Base-by-base conservation (phyloP, 176 grass and related monocot genomes). In the Oryza officinalis region DNA sequence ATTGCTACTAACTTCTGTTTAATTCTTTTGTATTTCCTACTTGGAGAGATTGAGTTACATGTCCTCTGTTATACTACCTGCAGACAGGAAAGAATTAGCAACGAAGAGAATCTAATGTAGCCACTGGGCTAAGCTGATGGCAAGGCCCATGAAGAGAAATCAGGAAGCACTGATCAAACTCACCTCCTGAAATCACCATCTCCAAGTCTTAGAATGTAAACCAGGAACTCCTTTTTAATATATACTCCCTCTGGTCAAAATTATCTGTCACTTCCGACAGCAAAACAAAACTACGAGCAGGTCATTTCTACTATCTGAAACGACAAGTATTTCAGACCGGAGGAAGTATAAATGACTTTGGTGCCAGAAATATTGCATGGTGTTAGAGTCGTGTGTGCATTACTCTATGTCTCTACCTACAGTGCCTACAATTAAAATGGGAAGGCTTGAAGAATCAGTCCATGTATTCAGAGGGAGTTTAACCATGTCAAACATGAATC, bases 51-150 rank as follows among this genome's bases (percentile, higher is more conserved):
- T 52, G 57, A 18, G 14, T 77, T n/a, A 76, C 12, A 76, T 80
- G 13, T 65, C 25, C 27, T 76, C 37, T 27, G 32, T 69, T 65
- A 25, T 61, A 27, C 63, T 17, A 64, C 78, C 74, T 89, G 77
- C 85, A 97, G 89, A 89, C 85, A 65, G 85, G 80, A 50, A 91
- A 88, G 79, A 76, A 71, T 22, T 84, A 84, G 5, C 33, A 68
- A n/a, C 88, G 73, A 86, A 52, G 31, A 75, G 44, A 69, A 61
- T 63, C 63, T 65, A 10, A 67, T 13, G 31, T 41, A 77, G 72
- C 0, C 59, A 38, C 30, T 41, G 30, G 32, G 45, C 50, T 6
- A 33, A 61, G 60, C 61, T 75, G 46, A 43, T 32, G 66, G 43
- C 20, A 44, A 4, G 33, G 47, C 3, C 7, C 8, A 68, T 46